Conservation (phyloP, 2,329 filamentous ascomycete genomes). For the Ascochyta lentis region DNA sequence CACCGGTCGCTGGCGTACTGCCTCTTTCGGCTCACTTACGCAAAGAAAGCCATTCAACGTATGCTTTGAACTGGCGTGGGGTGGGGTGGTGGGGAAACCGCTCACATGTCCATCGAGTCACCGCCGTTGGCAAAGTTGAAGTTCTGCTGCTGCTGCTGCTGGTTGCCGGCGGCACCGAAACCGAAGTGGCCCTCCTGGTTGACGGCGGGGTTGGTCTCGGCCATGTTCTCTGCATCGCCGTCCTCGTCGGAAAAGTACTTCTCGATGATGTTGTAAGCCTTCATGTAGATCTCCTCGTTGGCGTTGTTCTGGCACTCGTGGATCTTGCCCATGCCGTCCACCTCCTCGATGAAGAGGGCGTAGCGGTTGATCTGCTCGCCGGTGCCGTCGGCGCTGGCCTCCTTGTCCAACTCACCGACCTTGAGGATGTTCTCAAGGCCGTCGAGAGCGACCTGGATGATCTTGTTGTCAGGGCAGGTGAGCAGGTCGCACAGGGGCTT, state of each 20-base stretch:
- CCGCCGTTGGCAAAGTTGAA: conserved; percentile 91
- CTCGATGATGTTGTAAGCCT: conserved; percentile 99
- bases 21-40: conserved; percentile 9
- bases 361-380: conserved; percentile 88
- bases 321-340: conserved; percentile 99
- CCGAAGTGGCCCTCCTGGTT: conserved; percentile 79
- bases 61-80: conserved; percentile 3
- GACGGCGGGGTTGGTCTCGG: conserved; percentile 76
- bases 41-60: conserved; percentile 7
- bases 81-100: neutral
- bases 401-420: conserved; percentile 98
- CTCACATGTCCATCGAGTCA: conserved; percentile 78
- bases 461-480: conserved; percentile 98
- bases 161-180: conserved; percentile 70
- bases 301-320: conserved; percentile 99
- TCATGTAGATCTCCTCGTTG: conserved; percentile 99
- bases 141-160: conserved; percentile 69
- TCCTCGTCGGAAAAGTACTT: conserved; percentile 99
- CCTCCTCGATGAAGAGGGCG: conserved; percentile 97
- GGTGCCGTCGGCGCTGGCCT: conserved; percentile 69
- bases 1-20: neutral
- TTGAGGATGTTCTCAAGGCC: conserved; percentile 99
- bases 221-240: conserved; percentile 76
- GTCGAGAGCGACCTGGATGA: conserved; percentile 97
- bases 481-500: conserved; percentile 96